Evolutionary conservation across 1,284 basidiomycete genomes (phyloP), one percentile per base, ranked within the genome.

Genomic region (Trichosporon inkin): DNA sequence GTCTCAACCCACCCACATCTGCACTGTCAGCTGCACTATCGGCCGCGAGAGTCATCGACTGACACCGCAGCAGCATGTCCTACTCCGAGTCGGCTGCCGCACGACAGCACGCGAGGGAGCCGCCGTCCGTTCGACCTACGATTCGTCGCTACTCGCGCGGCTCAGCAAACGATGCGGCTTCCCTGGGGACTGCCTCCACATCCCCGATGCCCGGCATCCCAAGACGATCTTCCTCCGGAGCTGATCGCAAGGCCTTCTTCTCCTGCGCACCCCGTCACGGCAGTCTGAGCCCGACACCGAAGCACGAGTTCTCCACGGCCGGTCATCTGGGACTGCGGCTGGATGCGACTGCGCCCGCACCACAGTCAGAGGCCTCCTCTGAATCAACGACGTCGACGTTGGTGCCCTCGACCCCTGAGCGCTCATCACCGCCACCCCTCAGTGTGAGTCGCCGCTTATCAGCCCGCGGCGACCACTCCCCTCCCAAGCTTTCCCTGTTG

Each of bases 381-480:
- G 44, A 49, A 32, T 49, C 44, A 49, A 32, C 44, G 16, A 49
- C 44, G 16, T 49, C 44, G 24, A 49, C 44, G 14, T 16, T 53
- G 4, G 51, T 53, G 10, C 35, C 51, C 11, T 53, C 51, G 22
- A 35, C 51, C 35, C 32, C 51, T 37, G 35, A 53, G n/a, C 16
- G 28, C 5, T 6, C 20, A 35, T 35, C 35, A 13, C 35, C 51
- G 7, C 35, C 51, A 36, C 51, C 51, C 34, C 17, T 53, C 17
- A 53, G 35, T 22, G 51, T 53, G 32, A 37, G 34, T 28, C 34
- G 51, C 51, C 44, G 44, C 44, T 49, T 49, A 49, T 49, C 44
- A 49, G 44, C 44, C 44, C 44, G 44, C 44, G 44, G 44, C 28
- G 20, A 32, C 32, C 52, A 53, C 52, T 54, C 58, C n/a, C 58